Percentiles rank a stretch among this genome's conserved stretches.
Evolutionary conservation across 768 basidiomycete genomes (phyloP).

Genomic region (Collybia mongolica): DNA sequence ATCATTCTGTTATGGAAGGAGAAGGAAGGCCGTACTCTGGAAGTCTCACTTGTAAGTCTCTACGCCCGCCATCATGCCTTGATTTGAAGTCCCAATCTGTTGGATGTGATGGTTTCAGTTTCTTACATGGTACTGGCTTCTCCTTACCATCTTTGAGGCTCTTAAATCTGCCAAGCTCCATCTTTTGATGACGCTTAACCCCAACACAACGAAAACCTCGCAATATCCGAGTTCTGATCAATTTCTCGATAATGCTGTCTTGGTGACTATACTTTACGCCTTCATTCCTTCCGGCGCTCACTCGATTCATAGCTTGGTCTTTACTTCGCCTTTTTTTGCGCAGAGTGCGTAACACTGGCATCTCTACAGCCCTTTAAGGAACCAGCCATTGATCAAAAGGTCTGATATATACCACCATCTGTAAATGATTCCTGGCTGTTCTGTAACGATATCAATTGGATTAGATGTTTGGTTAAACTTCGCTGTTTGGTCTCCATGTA

Average conservation of each 20-base stretch:
- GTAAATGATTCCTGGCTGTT: no score
- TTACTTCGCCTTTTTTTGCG: conserved; percentile 10
- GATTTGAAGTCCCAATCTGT: not conserved
- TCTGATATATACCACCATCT: no score
- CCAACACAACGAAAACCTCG: conserved; percentile 17
- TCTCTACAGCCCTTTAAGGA: conserved; percentile 8
- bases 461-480: no score
- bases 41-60: conserved; percentile 16
- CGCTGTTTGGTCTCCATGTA: no score
- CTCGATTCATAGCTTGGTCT: conserved; percentile 8
- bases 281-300: not conserved
- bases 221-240: conserved; percentile 23
- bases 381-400: not conserved
- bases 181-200: conserved; percentile 13
- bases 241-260: conserved; percentile 24
- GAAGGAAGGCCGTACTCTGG: conserved; percentile 13
- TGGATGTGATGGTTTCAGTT: conserved; percentile 7
- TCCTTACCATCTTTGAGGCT: conserved; percentile 16
- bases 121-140: conserved; percentile 20
- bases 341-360: conserved; percentile 6
- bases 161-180: conserved; percentile 18
- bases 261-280: conserved; percentile 12
- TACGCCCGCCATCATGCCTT: not conserved
- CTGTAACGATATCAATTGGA: no score
- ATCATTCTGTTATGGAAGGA: conserved; percentile 17